Base-by-base conservation (phyloP, 2,329 filamentous ascomycete species). In the Davidsoniella australis region DNA sequence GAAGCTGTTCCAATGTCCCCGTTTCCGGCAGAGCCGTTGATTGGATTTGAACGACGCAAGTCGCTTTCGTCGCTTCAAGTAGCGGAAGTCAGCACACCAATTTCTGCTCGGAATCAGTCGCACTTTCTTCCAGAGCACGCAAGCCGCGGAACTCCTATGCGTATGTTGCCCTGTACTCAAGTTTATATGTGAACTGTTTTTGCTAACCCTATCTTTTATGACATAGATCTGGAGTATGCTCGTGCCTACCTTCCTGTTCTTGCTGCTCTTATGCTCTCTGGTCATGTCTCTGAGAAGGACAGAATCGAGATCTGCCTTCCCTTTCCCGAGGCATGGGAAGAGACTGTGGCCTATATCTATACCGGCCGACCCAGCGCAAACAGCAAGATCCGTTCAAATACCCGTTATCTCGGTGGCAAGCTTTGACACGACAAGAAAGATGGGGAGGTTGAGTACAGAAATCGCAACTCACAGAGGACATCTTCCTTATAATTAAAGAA, bases 291-390 rank as follows among this genome's bases (percentile, higher is more conserved):
- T 12, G 64, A 65, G 20, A 69, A 72, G 24, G 75, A 78, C 55
- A 62, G 64, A 2, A 64, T 80, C 47, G 73, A 78, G 54, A 62
- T 80, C 8, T 75, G 75, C 0, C 55, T 80, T 49, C 76, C 76
- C 1, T 64, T 71, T 50, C 75, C 76, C 1, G 67, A 69, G 46
- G 69, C 64, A 6, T 80, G 76, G 76, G 57, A 59, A 2, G 67
- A 72, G 48, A 77, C 75, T 0, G 62, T 76, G n/a, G 61, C 64
- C 3, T 72, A 73, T 55, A 64, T 75, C 23, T 78, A 78, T 57
- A 74, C 69, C 0, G 70, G 70, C 36, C 62, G 67, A 48, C 66
- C 66, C 10, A 62, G 66, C 42, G 51, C 70, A 45, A 72, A 68
- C 1, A 62, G 65, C 9, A 64, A 65, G 2, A 66, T 75, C 41